A percentile compares a stretch with the other conserved stretches of the same genome.
Conservation (phyloP, 768 basidiomycete genomes). For the Rhizopogon rudus region DNA sequence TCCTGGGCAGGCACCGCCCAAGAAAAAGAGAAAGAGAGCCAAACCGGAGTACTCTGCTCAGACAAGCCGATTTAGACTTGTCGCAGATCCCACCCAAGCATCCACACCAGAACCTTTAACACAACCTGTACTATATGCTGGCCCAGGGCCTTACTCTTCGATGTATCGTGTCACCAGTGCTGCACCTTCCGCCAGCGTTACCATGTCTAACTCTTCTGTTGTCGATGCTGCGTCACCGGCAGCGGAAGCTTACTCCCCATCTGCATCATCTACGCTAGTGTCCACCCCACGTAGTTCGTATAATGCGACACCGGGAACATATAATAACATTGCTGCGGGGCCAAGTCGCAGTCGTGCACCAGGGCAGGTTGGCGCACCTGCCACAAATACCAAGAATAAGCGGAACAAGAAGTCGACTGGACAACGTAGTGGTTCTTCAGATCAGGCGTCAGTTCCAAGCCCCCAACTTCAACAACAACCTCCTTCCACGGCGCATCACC, state of each 20-base stretch:
- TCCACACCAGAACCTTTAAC: slow-evolving; percentile 19
- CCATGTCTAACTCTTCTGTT: slow-evolving; percentile 3
- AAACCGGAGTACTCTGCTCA: slow-evolving; percentile 39
- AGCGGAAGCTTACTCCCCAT: neutral
- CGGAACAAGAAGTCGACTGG: slow-evolving; percentile 12
- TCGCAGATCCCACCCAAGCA: slow-evolving; percentile 11
- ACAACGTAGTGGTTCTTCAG: neutral
- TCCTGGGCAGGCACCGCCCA: slow-evolving; percentile 44
- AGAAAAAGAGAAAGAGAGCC: slow-evolving; percentile 19
- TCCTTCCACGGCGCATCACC: neutral
- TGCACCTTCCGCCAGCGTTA: neutral
- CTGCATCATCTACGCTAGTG: neutral
- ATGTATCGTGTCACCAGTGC: slow-evolving; percentile 27
- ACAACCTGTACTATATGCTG: slow-evolving; percentile 25
- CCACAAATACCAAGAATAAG: neutral
- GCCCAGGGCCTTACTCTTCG: slow-evolving; percentile 37
- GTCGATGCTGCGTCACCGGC: slow-evolving; percentile 1
- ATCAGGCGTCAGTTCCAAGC: neutral
- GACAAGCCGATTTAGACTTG: slow-evolving; percentile 45
- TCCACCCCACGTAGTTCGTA: neutral
- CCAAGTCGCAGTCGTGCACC: neutral
- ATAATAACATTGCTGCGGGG: slow-evolving; percentile 5
- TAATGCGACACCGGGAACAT: neutral
- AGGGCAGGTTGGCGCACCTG: neutral
- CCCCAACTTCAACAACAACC: slow-evolving; percentile 8